Evolutionary conservation across 2,329 filamentous ascomycete species (phyloP), one percentile per base, ranked within the genome.

Genomic region (Trichoderma brevicompactum): DNA sequence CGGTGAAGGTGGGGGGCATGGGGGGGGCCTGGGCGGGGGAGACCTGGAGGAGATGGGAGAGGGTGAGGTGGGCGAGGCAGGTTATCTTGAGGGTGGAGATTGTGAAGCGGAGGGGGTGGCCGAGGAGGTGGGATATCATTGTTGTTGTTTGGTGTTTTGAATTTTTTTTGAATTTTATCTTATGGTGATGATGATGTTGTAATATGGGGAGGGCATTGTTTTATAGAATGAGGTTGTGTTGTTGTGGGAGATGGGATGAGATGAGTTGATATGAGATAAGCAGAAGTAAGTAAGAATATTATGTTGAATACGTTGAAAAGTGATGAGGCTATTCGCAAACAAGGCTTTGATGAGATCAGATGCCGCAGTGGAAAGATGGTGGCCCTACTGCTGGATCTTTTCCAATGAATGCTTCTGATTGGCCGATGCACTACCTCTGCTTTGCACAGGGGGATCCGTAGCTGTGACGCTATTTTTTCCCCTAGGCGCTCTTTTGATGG

Each of bases 1-100:
- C 81, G 28, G 83, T 81, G 67, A 97, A 88, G 0, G 92, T 97
- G 7, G 94, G 94, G 58, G 95, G 85, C 95, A 98, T 98, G 17
- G 91, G 94, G 3, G 92, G 87, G 2, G 94, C 94, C 32, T 82
- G 81, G 15, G 88, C 87, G 4, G 81, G 77, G 19, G 84, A 83
- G 69, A 89, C 72, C 68, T 82, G 82, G 78, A 87, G 86, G 71
- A 87, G 80, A 78, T 95, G 89, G 49, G 86, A 83, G 67, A 81
- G 69, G 17, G 80, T 78, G 66, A 79, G 76, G 67, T 83, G 71
- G 52, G 79, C 69, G 61, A 84, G 72, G 69, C 81, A 81, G 60
- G 81, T 70, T 9, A 72, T 69, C 65, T 78, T 79, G 69, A 78
- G 63, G 68, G 74, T 75, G 9, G 74, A 73, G 44, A 77, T 61